A percentile compares a stretch with the other conserved stretches of the same genome.
Evolutionary conservation across 345 rosid genomes (phyloP).

Genomic region (Pistacia atlantica): DNA sequence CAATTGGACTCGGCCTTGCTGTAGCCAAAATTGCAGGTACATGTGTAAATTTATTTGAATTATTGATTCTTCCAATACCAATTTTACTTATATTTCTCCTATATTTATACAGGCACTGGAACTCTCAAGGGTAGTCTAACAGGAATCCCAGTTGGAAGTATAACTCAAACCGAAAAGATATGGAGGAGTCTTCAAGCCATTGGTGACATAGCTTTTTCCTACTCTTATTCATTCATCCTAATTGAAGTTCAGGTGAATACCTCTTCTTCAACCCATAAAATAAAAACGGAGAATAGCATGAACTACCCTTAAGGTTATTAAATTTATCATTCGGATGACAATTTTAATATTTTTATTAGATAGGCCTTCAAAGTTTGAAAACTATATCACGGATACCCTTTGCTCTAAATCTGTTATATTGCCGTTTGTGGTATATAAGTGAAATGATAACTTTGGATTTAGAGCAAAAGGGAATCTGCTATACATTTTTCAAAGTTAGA

Average conservation of each 20-base stretch:
- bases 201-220: constrained; percentile 83
- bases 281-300: no score
- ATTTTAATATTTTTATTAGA: no score
- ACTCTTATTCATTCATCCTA: constrained; percentile 66
- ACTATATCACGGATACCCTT: background rate
- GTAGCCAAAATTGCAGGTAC: constrained; percentile 41
- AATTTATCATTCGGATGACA: background rate
- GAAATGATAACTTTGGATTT: no score
- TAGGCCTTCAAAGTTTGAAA: no score
- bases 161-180: constrained; percentile 62
- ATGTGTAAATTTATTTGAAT: background rate
- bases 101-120: constrained; percentile 36
- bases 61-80: background rate
- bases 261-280: background rate
- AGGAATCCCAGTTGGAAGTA: constrained; percentile 61
- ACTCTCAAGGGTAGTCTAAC: constrained; percentile 68
- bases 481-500: no score
- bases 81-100: background rate
- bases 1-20: constrained; percentile 51
- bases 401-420: background rate
- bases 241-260: constrained; percentile 74
- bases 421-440: no score
- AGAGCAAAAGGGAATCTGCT: no score
- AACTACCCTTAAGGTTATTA: background rate
- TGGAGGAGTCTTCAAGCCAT: constrained; percentile 83